Evolutionary conservation across 2,329 filamentous ascomycete species (phyloP).

Genomic region (Aspergillus oerlinghausenensis): DNA sequence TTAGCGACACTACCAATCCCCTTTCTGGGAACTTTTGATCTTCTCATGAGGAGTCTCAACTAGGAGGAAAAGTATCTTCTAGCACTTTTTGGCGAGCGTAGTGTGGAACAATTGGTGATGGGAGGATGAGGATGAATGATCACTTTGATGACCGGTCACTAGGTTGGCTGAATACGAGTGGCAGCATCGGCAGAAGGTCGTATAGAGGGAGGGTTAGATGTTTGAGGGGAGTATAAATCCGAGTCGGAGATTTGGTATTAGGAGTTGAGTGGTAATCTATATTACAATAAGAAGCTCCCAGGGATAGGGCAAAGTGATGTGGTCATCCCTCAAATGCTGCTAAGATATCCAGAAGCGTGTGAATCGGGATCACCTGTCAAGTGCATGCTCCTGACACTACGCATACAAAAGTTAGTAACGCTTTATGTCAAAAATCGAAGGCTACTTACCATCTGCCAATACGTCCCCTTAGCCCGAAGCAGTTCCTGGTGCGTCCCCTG

Average conservation of each 20-base stretch:
- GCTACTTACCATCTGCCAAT: constrained; percentile 50
- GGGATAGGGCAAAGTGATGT: too few species aligned
- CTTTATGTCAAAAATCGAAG: background rate
- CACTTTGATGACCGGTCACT: too few species aligned
- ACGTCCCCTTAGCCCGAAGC: constrained; percentile 46
- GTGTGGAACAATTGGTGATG: background rate
- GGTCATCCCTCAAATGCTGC: too few species aligned
- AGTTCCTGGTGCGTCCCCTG: constrained; percentile 57
- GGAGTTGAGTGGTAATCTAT: too few species aligned
- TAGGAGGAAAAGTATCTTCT: too few species aligned
- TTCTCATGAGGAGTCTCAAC: background rate
- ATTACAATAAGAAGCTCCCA: too few species aligned
- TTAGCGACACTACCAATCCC: background rate
- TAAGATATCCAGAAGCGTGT: background rate
- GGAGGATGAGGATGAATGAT: too few species aligned
- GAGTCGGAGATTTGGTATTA: too few species aligned
- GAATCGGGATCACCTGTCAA: background rate
- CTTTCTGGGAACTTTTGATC: background rate
- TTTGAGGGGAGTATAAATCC: too few species aligned
- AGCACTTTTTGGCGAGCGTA: background rate
- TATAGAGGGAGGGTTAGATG: too few species aligned
- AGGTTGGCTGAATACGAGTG: too few species aligned
- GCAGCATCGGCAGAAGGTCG: too few species aligned
- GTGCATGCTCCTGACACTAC: background rate
- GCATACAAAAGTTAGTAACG: background rate